phyloP scores from a whole-genome alignment of 495 filamentous ascomycete species.

The Penicillium robsamsonii region DNA sequence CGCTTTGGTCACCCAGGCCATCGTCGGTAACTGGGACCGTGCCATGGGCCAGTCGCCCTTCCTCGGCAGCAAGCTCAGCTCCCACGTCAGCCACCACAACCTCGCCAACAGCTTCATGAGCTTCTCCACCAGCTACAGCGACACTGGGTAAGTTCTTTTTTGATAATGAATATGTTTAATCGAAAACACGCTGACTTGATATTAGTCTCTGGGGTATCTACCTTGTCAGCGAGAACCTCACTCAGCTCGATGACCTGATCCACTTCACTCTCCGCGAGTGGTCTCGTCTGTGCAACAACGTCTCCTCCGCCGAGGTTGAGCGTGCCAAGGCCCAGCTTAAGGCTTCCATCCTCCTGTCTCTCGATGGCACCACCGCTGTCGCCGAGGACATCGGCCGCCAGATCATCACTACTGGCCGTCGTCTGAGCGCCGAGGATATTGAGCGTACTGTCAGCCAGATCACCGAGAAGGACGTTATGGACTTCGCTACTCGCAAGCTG shows the following conservation, averaged over 20 bases:
- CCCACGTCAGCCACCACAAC: conserved; percentile 85
- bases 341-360: conserved; percentile 92
- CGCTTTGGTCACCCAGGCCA: conserved; percentile 93
- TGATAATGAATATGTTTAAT: background rate
- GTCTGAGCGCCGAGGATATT: conserved; percentile 88
- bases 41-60: conserved; percentile 95
- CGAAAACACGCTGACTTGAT: conserved; percentile 17
- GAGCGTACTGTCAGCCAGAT: conserved; percentile 83
- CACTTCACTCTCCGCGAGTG: conserved; percentile 99
- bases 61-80: conserved; percentile 96
- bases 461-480: conserved; percentile 95
- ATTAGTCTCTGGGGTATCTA: conserved; percentile 98
- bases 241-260: conserved; percentile 85
- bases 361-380: conserved; percentile 94
- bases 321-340: conserved; percentile 99
- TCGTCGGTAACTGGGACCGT: conserved; percentile 99
- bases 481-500: conserved; percentile 83
- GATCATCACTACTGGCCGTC: conserved; percentile 92
- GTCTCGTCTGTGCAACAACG: conserved; percentile 83
- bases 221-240: conserved; percentile 86
- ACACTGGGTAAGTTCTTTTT: conserved; percentile 75
- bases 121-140: conserved; percentile 99
- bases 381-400: conserved; percentile 98
- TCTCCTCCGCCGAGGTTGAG: conserved; percentile 88
- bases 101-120: conserved; percentile 99